Base-by-base conservation (phyloP, 768 basidiomycete species). In the Boletus rufocinnamomeus region DNA sequence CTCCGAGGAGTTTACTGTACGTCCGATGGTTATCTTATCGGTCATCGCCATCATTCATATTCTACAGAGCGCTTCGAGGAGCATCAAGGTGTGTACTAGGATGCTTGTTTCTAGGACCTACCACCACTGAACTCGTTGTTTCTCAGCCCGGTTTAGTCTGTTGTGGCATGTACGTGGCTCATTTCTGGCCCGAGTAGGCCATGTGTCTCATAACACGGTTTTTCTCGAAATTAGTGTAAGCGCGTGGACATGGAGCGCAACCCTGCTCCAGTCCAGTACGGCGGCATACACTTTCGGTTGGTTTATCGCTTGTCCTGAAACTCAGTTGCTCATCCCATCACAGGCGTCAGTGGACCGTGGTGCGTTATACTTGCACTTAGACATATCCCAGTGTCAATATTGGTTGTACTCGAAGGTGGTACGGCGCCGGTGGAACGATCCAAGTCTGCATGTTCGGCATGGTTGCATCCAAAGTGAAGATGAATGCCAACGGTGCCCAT, bases 161-260 rank as follows among this genome's bases (percentile, higher is more conserved):
- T 56, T 81, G 81, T 59, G 80, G 80, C 34, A 80, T 82, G 77
- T 79, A 37, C 35, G 75, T 62, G 32, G 14, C 50, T 43, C 41
- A 13, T 51, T 38, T 52, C 17, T 30, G 47, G 32, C 11, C n/a
- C 28, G 6, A 45, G 25, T 28, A 6, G 14, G 13, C 4, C 16
- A 9, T 10, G 21, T 23, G 25, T 34, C 44, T 63, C 17, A 54
- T 21, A n/a, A 23, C 35, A n/a, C 27, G 10, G 23, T 50, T 50
- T 48, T 21, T 25, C 43, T 46, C 3, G 2, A 27, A n/a, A 13
- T 4, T 50, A 79, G 79, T 52, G 80, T 82, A 10, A 80, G 80
- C 53, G 82, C 82, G 0, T 82, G 80, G 82, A 84, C 82, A 16
- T 83, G 81, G 82, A 82, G 81, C 50, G 82, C 82, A 1, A 83